Conservation (phyloP, 768 basidiomycete genomes). For the Rossbeevera mucosa region DNA sequence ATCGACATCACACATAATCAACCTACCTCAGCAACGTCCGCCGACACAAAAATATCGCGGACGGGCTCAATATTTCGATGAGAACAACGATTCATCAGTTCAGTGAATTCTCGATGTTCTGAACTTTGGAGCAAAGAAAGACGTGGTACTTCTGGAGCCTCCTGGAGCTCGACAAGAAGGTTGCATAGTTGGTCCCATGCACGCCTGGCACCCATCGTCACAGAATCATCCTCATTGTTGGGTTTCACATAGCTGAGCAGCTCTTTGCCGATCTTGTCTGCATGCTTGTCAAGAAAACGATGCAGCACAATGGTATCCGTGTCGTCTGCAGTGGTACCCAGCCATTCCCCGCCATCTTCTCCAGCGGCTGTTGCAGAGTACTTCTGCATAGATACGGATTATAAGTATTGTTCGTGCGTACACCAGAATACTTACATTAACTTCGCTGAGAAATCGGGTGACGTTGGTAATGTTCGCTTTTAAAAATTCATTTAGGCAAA, state of each 20-base stretch:
- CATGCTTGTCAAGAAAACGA: constrained; percentile 79
- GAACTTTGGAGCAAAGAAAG: constrained; percentile 44
- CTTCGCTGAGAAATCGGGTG: constrained; percentile 70
- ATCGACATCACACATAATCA: background rate
- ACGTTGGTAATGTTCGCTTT: constrained; percentile 65
- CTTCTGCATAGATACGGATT: constrained; percentile 32
- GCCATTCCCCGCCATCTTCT: constrained; percentile 68
- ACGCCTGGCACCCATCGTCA: constrained; percentile 63
- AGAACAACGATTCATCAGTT: constrained; percentile 61
- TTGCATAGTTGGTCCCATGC: constrained; percentile 81
- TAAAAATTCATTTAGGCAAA: constrained; percentile 71
- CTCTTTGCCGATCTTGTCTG: constrained; percentile 85
- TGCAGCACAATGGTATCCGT: constrained; percentile 81
- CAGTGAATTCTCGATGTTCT: constrained; percentile 61
- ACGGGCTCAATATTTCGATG: constrained; percentile 60
- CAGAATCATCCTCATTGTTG: constrained; percentile 48
- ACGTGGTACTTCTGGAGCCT: constrained; percentile 61
- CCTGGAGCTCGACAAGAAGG: constrained; percentile 72
- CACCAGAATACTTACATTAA: constrained; percentile 47
- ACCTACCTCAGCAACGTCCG: constrained; percentile 43
- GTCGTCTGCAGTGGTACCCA: constrained; percentile 73
- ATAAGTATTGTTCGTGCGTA: background rate
- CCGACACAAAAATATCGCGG: constrained; percentile 60
- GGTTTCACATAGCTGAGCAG: constrained; percentile 68
- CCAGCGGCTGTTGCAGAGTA: constrained; percentile 41